These are phyloP conservation scores for Pseudoscleropodium purum DNA, from an alignment of 225 moss, liverwort and hornwort genomes.

Conservation along the genomic window DNA sequence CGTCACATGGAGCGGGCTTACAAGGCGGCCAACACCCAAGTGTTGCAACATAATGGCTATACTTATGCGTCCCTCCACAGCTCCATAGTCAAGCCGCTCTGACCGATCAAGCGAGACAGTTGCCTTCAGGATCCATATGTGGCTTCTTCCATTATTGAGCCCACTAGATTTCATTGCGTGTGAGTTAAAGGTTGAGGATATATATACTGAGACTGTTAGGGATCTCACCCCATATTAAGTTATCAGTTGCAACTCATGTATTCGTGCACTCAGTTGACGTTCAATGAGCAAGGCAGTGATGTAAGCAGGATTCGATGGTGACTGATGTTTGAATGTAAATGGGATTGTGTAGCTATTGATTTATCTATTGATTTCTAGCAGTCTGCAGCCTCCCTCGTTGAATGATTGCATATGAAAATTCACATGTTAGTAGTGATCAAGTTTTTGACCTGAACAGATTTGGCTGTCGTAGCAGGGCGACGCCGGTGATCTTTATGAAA, in stretches of 20 bases:
- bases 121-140: not conserved
- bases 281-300: not conserved
- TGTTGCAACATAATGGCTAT: constrained; percentile 37
- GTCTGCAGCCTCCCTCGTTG: not conserved
- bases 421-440: not conserved
- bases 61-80: constrained; percentile 12
- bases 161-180: not conserved
- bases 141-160: not conserved
- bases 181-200: not conserved
- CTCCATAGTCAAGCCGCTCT: constrained; percentile 25
- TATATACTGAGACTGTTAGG: not conserved
- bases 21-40: constrained; percentile 49
- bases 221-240: not conserved
- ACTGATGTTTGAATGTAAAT: not conserved
- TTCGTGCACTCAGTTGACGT: not conserved
- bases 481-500: not conserved
- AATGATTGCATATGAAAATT: not conserved
- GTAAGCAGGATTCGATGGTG: not conserved
- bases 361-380: no score
- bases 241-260: not conserved
- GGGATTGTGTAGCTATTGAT: not conserved
- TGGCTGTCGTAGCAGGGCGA: not conserved
- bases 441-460: not conserved
- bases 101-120: not conserved
- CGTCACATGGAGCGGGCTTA: constrained; percentile 41